Conservation (phyloP, 2,329 filamentous ascomycete genomes). For the Phialophora tarda region DNA sequence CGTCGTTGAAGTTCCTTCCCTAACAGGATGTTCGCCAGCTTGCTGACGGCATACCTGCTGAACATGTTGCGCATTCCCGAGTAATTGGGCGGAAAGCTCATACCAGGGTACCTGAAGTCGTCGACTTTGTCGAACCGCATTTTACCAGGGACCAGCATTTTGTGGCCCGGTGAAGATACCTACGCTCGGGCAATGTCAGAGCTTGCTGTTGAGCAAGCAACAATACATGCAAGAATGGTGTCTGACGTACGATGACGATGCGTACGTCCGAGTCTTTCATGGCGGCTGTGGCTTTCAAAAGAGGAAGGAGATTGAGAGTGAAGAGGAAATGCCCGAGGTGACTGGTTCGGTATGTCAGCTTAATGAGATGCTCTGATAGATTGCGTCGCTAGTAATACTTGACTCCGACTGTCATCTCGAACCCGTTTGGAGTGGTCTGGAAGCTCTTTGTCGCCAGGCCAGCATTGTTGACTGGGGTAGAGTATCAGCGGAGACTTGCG, state of each 20-base stretch:
- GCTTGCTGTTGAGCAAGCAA: neutral
- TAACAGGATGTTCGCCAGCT: constrained; percentile 30
- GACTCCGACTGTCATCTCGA: neutral
- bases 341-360: neutral
- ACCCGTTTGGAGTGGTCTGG: neutral
- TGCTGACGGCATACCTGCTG: constrained; percentile 31
- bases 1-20: constrained; percentile 26
- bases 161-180: neutral
- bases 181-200: neutral
- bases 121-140: neutral
- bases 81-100: constrained; percentile 6
- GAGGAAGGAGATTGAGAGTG: neutral
- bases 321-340: neutral
- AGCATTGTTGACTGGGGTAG: neutral
- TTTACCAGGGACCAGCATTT: neutral
- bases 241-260: neutral
- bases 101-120: neutral
- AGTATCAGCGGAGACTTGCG: neutral
- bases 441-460: neutral
- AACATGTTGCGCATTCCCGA: constrained; percentile 15
- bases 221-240: neutral
- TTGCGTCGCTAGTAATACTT: neutral
- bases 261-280: neutral
- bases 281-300: neutral
- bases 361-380: neutral